Evolutionary conservation across 768 basidiomycete genomes (phyloP), one percentile per base, ranked within the genome.

Genomic region (Austroboletus eburneus): DNA sequence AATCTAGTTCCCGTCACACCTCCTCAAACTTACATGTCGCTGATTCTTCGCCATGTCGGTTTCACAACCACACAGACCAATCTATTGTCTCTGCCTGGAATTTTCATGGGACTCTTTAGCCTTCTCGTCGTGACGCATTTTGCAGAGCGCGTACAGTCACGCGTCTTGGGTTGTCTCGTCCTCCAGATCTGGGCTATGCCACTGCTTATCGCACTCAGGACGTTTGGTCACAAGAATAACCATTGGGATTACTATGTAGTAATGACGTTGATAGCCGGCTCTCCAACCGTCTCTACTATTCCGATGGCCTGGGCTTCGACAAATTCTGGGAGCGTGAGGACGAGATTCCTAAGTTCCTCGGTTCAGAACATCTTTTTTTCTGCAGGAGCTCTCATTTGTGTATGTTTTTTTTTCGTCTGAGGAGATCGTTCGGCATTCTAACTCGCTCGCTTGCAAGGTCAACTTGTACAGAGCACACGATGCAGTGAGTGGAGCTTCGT

Each of bases 281-380:
- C 76, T 59, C 81, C 79, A 6, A 65, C 63, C 44, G 52, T 58
- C 8, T 65, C 65, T 37, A 65, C 63, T 3, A 61, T 67, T 27
- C 74, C 77, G 56, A 76, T 81, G 0, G 79, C 75, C 2, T 81
- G 80, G 79, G 69, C 73, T 1, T 81, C 78, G 2, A 68, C 76
- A 42, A 85, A 83, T 59, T 79, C 83, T 2, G 73, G 75, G 55
- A 77, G 75, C 43, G 83, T 84, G 3, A 64, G 75, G 35, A 80
- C 75, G 6, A 67, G 81, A 58, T 79, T 66, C 9, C 65, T 71
- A 9, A 59, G 61, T 2, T 67, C 71, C 8, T 68, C 70, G 1
- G 64, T 80, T 22, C 83, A 85, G 61, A 85, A 83, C 52, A 80
- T 83, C 73, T 77, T 75, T 50, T 78, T 81, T n/a, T 80, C 83